These are phyloP conservation scores for Chlamydomonas sp. DNA, from an alignment of 139 green algal genomes.

Conservation along the genomic window DNA sequence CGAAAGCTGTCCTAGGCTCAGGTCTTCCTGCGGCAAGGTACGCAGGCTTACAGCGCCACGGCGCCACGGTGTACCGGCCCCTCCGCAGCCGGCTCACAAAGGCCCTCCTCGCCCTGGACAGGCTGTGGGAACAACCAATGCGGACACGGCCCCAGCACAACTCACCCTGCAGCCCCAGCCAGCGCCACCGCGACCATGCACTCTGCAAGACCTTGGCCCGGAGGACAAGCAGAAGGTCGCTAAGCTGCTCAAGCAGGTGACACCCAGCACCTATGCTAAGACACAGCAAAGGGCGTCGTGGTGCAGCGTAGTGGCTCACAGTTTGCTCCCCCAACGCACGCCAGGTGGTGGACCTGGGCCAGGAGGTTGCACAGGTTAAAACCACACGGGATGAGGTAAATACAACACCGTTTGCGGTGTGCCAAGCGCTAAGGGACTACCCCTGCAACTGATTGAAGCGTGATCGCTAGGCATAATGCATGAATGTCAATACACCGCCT, in stretches of 20 bases:
- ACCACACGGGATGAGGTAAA: slow-evolving; percentile 26
- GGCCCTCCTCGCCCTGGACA: too few species aligned
- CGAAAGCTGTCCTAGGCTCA: slow-evolving; percentile 19
- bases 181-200: slow-evolving; percentile 23
- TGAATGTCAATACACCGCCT: too few species aligned
- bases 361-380: slow-evolving; percentile 46
- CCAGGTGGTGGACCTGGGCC: slow-evolving; percentile 62
- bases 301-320: neutral
- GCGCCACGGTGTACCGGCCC: too few species aligned
- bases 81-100: too few species aligned
- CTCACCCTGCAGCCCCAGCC: neutral
- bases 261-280: too few species aligned
- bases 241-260: slow-evolving; percentile 61
- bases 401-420: neutral
- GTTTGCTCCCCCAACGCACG: neutral
- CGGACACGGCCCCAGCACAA: neutral
- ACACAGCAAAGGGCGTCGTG: neutral
- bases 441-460: too few species aligned
- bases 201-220: slow-evolving; percentile 57
- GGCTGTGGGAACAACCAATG: too few species aligned
- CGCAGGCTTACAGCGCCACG: too few species aligned
- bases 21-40: too few species aligned
- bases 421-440: too few species aligned
- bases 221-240: slow-evolving; percentile 69
- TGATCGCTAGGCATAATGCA: too few species aligned